Evolutionary conservation across 805 yeast species (phyloP).

Genomic region (Candida tallmaniae): DNA sequence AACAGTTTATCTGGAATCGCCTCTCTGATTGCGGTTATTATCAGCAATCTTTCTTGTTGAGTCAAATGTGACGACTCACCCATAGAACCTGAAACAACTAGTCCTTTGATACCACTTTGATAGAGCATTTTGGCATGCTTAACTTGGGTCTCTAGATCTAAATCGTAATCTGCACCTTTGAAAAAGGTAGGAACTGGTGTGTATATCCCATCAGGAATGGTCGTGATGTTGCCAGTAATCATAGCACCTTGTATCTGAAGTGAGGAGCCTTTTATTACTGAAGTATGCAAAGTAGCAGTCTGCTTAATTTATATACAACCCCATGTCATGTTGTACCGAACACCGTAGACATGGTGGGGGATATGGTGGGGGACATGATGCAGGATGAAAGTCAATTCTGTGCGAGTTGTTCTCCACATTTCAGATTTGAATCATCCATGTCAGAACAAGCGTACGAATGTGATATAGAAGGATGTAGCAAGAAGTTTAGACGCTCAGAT

Average conservation of each 20-base stretch:
- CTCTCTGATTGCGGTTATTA: constrained; percentile 20
- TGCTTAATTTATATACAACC: too few relatives aligned
- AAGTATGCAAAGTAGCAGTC: too few relatives aligned
- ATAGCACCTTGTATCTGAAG: too few relatives aligned
- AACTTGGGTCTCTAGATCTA: constrained; percentile 26
- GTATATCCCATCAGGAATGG: constrained; percentile 20
- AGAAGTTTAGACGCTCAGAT: constrained; percentile 52
- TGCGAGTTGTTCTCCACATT: too few relatives aligned
- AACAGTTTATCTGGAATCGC: constrained; percentile 28
- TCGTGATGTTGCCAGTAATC: too few relatives aligned
- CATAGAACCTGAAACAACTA: constrained; percentile 37
- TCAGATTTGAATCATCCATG: too few relatives aligned
- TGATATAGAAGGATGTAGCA: constrained; percentile 45
- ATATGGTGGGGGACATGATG: too few relatives aligned
- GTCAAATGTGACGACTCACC: constrained; percentile 36
- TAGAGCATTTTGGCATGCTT: constrained; percentile 26
- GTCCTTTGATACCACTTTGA: constrained; percentile 25
- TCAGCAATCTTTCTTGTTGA: constrained; percentile 21
- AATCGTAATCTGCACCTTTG: constrained; percentile 17
- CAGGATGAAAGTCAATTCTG: too few relatives aligned
- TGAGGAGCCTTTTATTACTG: too few relatives aligned
- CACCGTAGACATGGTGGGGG: too few relatives aligned
- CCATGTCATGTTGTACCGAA: too few relatives aligned
- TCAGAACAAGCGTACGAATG: constrained; percentile 20
- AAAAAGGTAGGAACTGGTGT: constrained; percentile 30